phyloP scores from a whole-genome alignment of 116 monocot species.

The Dioscorea cayenensis region DNA sequence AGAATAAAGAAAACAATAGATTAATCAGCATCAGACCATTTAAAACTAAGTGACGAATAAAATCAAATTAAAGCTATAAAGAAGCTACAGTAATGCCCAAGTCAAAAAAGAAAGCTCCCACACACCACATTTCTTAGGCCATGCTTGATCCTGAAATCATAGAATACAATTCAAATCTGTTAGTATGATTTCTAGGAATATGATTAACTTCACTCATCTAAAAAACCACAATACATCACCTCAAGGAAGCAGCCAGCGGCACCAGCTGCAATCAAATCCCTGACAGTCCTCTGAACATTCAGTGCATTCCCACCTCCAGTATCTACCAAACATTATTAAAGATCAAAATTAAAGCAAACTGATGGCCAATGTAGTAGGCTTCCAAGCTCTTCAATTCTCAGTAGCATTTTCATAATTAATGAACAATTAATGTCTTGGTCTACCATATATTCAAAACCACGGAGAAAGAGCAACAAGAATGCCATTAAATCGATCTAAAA shows the following conservation, averaged over 20 bases:
- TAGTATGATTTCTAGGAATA: background rate
- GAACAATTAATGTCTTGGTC: too few species aligned
- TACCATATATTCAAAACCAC: background rate
- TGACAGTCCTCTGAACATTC: constrained; percentile 53
- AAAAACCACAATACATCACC: constrained; percentile 26
- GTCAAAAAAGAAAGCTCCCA: background rate
- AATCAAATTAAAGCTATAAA: background rate
- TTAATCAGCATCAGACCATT: background rate
- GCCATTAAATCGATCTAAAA: background rate
- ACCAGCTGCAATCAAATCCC: constrained; percentile 58
- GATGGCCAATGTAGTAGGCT: too few species aligned
- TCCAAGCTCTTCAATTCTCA: too few species aligned
- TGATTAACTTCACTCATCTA: background rate
- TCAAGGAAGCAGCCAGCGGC: constrained; percentile 67
- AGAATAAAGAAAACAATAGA: constrained; percentile 5
- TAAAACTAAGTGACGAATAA: background rate
- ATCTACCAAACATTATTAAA: constrained; percentile 17
- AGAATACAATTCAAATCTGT: background rate
- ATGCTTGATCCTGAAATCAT: constrained; percentile 55
- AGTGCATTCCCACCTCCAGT: constrained; percentile 70
- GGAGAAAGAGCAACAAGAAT: background rate
- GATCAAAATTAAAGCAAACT: background rate
- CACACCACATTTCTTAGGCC: constrained; percentile 75
- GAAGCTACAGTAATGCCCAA: background rate
- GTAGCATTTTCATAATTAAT: too few species aligned